Base-by-base conservation (phyloP, 257 asterid species). In the Jacaranda copaia region DNA sequence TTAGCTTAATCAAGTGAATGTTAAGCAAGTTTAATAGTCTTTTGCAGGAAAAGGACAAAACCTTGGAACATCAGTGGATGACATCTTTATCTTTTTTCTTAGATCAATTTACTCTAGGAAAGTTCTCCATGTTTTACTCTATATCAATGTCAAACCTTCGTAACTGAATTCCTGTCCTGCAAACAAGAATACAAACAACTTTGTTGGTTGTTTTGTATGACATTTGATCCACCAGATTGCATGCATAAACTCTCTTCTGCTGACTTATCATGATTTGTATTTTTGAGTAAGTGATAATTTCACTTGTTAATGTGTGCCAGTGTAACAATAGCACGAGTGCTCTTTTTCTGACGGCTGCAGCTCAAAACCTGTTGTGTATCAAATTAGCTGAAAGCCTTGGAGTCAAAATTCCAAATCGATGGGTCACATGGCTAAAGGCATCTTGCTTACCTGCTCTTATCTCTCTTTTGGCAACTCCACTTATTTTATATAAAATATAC, bases 281-380 rank as follows among this genome's bases (percentile, higher is more conserved):
- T 16, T 35, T 32, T 25, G 12, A 40, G 40, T 39, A 53, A 43
- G 48, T 67, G 72, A 79, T 60, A 40, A 48, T 68, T 75, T 67
- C 8, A 5, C 46, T 80, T 78, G 57, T 15, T 67, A 65, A 75
- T 70, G 40, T 10, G n/a, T 81, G 79, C 35, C 88, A 91, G 97
- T 71, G 91, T 71, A 73, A 85, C 79, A 88, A 89, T 61, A 74
- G 74, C 85, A 85, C 97, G 68, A 89, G 97, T 62, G 95, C 97
- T 25, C 76, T 94, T n/a, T 92, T 92, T 68, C 87, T 94, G 66
- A 90, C 97, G 14, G 98, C 91, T 42, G 97, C 97, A 56, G 97
- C 98, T 57, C 97, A 93, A 48, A 93, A 90, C 80, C 36, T 92
- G 84, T 32, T 93, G 79, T 92, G 97, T 40, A 40, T 94, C 58